Base-by-base conservation (phyloP, 1,284 basidiomycete genomes). In the Calocybe gambosa region DNA sequence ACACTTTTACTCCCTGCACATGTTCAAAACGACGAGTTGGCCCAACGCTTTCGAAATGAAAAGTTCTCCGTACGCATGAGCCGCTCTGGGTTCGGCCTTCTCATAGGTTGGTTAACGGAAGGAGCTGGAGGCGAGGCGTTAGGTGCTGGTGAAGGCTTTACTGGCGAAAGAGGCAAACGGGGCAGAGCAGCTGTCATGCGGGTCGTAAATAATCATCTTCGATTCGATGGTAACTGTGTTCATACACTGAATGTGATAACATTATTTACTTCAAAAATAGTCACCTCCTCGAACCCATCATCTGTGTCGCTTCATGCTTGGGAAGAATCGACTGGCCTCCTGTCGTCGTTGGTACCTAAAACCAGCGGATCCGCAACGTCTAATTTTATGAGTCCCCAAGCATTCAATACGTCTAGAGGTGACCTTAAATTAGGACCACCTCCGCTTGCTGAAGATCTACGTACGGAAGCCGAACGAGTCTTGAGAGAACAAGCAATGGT, bases 101-200 rank as follows among this genome's bases (percentile, higher is more conserved):
- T 99, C 8, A 77, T 98, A 6, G 94, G 94, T 29, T 99, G 96
- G 96, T 69, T 99, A 45, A 96, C 90, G 15, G 92, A 93, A 62
- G 92, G 91, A 26, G 72, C 85, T n/a, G 89, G 88, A 23, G 88
- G 92, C 23, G 91, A 94, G 58, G 83, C 85, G 1, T 70, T 85
- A 21, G 87, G 93, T 23, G 77, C 82, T 49, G 87, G 89, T 7
- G 82, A 86, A 41, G 88, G 92, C 15, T 89, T 91, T 55, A 76
- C 84, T 19, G 84, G 91, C 5, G 90, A 93, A 55, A 80, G 77
- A 51, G 82, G 86, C 21, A 87, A 88, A 55, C 74, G 87, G 51
- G 87, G 88, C 26, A 68, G 89, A 58, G 77, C 89, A 45, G 83
- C 91, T 7, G 87, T 98, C 50, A 87, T 97, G 78, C 80, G 86